A percentile compares a stretch with the other conserved stretches of the same genome.
Evolutionary conservation across 495 filamentous ascomycete species (phyloP).

Genomic region (Entonaema liquescens): DNA sequence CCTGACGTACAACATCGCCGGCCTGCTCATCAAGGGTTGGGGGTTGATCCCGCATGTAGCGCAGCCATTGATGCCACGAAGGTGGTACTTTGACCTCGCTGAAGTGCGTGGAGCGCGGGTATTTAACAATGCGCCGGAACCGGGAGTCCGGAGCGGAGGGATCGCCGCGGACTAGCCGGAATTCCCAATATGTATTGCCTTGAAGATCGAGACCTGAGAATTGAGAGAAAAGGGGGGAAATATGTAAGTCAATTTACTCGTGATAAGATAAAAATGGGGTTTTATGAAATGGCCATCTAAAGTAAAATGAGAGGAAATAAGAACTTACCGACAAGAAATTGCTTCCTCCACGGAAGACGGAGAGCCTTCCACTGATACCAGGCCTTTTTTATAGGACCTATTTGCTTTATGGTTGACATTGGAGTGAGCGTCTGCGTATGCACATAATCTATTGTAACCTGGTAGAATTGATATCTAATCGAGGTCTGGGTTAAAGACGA

Average conservation of each 20-base stretch:
- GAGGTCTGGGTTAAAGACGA: background rate
- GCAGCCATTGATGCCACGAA: slow-evolving; percentile 97
- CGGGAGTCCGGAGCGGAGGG: slow-evolving; percentile 51
- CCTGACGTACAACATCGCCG: slow-evolving; percentile 71
- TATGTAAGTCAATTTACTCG: slow-evolving; percentile 18
- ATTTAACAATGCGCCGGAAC: slow-evolving; percentile 74
- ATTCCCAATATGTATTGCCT: slow-evolving; percentile 96
- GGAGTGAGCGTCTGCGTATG: background rate
- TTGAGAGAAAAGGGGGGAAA: background rate
- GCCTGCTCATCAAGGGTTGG: slow-evolving; percentile 80
- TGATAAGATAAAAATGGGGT: background rate
- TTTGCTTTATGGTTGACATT: slow-evolving; percentile 41
- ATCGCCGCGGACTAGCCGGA: slow-evolving; percentile 69
- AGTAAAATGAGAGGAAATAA: slow-evolving; percentile 20
- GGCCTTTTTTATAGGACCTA: slow-evolving; percentile 51
- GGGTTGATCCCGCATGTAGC: slow-evolving; percentile 74
- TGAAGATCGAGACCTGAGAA: slow-evolving; percentile 77
- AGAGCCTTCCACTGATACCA: slow-evolving; percentile 91
- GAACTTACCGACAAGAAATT: slow-evolving; percentile 77
- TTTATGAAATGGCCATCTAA: background rate
- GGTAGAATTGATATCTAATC: background rate
- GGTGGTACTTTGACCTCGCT: slow-evolving; percentile 70
- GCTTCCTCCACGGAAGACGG: slow-evolving; percentile 84
- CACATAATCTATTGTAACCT: background rate
- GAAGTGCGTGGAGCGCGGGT: slow-evolving; percentile 66